Conservation (phyloP, 176 grass and related monocot genomes). For the Carex pumila region DNA sequence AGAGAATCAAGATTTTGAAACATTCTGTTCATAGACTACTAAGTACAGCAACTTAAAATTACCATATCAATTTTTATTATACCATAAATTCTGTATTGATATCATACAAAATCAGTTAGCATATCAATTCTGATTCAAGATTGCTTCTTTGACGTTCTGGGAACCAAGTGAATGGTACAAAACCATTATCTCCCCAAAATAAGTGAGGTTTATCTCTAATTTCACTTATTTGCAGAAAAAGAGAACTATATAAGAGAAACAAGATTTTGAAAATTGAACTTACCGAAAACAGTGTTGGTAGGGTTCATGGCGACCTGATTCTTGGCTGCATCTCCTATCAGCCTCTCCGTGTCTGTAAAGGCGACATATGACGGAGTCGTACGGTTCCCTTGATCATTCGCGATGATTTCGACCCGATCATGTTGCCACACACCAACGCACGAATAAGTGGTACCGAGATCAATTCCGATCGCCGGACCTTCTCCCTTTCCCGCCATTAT, state of each 20-base stretch:
- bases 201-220: too few relatives aligned
- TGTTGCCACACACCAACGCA: slow-evolving; percentile 98
- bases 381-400: slow-evolving; percentile 84
- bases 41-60: too few relatives aligned
- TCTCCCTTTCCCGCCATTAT: slow-evolving; percentile 53
- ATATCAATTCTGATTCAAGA: too few relatives aligned
- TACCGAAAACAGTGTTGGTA: slow-evolving; percentile 43
- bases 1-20: not conserved
- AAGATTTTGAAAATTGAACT: not conserved
- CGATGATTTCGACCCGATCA: slow-evolving; percentile 90
- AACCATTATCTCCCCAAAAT: too few relatives aligned
- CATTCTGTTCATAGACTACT: not conserved
- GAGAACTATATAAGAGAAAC: not conserved
- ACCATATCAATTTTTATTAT: too few relatives aligned
- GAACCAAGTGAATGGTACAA: too few relatives aligned
- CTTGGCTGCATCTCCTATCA: slow-evolving; percentile 45
- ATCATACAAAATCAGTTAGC: too few relatives aligned
- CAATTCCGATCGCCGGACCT: slow-evolving; percentile 89
- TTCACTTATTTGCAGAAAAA: too few relatives aligned
- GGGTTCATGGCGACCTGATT: slow-evolving; percentile 57
- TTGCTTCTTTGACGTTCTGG: too few relatives aligned
- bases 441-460: slow-evolving; percentile 94
- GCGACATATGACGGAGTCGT: slow-evolving; percentile 88
- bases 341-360: slow-evolving; percentile 70
- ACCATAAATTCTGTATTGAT: too few relatives aligned